These are phyloP conservation scores for Apiospora rasikravindrae DNA, from an alignment of 2,329 filamentous ascomycete species.

Conservation along the genomic window DNA sequence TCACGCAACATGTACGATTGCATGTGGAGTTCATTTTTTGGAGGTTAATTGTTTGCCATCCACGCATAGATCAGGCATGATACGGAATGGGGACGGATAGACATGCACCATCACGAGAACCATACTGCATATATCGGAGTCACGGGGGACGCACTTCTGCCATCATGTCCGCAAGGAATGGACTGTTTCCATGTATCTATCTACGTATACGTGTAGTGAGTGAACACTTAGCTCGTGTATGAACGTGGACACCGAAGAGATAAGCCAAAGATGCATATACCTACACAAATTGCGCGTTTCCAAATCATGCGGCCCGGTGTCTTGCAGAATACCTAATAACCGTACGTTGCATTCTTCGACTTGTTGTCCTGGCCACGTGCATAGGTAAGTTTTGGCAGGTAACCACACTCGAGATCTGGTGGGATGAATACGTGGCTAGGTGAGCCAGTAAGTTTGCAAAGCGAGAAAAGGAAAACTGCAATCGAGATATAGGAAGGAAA, in stretches of 20 bases:
- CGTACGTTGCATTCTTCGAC: not conserved
- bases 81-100: not conserved
- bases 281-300: not conserved
- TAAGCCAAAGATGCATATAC: not conserved
- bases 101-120: not conserved
- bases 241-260: not conserved
- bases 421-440: not conserved
- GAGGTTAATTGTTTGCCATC: not conserved
- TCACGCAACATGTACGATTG: constrained; percentile 11
- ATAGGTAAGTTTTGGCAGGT: not conserved
- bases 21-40: constrained; percentile 1
- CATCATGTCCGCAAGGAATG: not conserved
- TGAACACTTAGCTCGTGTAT: not conserved
- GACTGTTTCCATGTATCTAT: not conserved
- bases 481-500: not conserved
- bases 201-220: not conserved
- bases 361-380: not conserved
- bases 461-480: not conserved
- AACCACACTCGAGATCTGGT: not conserved
- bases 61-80: not conserved
- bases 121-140: not conserved
- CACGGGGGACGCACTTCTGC: not conserved
- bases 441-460: not conserved
- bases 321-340: not conserved
- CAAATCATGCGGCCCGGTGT: not conserved